A percentile compares a stretch with the other conserved stretches of the same genome.
phyloP scores from a whole-genome alignment of 2,329 filamentous ascomycete species.

The Trichophyton benhamiae region DNA sequence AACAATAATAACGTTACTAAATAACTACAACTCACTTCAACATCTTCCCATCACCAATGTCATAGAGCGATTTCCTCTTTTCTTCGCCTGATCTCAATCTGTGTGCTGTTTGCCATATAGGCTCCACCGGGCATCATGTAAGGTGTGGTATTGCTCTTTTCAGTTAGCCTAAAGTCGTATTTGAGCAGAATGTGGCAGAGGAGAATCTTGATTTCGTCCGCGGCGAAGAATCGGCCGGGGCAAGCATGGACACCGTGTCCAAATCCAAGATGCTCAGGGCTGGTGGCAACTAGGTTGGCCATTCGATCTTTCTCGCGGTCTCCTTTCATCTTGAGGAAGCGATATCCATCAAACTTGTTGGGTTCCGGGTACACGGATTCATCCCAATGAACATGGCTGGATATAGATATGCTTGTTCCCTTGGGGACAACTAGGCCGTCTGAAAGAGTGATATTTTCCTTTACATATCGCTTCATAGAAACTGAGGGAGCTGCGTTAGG shows the following conservation, averaged over 20 bases:
- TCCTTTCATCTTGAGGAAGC: slow-evolving; percentile 13
- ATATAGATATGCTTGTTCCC: slow-evolving; percentile 11
- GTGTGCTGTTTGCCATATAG: not conserved
- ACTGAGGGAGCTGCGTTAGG: not conserved
- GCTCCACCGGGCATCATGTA: not conserved
- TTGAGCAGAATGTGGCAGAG: slow-evolving; percentile 21
- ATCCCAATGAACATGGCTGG: slow-evolving; percentile 9
- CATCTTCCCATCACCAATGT: not conserved
- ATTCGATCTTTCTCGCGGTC: slow-evolving; percentile 7
- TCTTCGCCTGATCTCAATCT: not conserved
- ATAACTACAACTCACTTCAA: not conserved
- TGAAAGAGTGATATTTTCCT: slow-evolving; percentile 10
- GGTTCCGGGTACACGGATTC: slow-evolving; percentile 13
- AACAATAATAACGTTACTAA: not conserved
- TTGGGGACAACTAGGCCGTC: slow-evolving; percentile 14
- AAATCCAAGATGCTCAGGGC: slow-evolving; percentile 41
- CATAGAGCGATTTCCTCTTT: slow-evolving; percentile 3
- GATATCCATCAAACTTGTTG: slow-evolving; percentile 12
- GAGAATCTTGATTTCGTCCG: slow-evolving; percentile 19
- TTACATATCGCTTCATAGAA: slow-evolving; percentile 11
- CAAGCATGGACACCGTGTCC: slow-evolving; percentile 44
- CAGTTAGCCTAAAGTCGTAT: slow-evolving; percentile 16
- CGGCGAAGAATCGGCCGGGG: slow-evolving; percentile 24
- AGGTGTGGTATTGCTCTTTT: not conserved
- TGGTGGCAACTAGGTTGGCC: slow-evolving; percentile 21